Percentiles rank a stretch among this genome's conserved stretches.
Evolutionary conservation across 768 basidiomycete species (phyloP).

Genomic region (Calvatia gigantea): DNA sequence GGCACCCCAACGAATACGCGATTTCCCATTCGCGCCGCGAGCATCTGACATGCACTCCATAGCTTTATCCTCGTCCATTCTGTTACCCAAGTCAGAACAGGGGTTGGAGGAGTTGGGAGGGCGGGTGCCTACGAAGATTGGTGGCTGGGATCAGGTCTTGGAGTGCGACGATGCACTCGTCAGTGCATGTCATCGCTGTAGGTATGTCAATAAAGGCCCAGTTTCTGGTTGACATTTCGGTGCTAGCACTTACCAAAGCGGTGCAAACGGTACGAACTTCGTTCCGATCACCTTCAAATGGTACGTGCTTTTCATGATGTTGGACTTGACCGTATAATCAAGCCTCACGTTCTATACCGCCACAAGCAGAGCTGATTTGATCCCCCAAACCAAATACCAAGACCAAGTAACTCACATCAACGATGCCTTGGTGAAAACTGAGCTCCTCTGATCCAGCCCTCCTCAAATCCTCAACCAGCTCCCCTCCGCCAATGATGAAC

Average conservation of each 20-base stretch:
- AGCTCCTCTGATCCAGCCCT: constrained; percentile 20
- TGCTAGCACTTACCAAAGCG: not conserved
- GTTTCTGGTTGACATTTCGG: not conserved
- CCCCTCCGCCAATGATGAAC: constrained; percentile 24
- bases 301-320: not conserved
- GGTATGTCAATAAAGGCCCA: not conserved
- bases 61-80: constrained; percentile 9
- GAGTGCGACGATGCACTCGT: constrained; percentile 1
- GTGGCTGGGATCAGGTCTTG: not conserved
- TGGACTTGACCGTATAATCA: constrained; percentile 3
- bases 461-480: constrained; percentile 27
- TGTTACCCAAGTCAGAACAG: not conserved
- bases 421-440: not conserved
- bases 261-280: not conserved
- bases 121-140: not conserved
- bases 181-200: not conserved
- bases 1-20: constrained; percentile 22
- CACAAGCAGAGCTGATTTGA: not conserved
- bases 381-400: not conserved
- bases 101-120: not conserved
- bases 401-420: not conserved
- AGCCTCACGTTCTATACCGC: not conserved
- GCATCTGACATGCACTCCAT: constrained; percentile 11
- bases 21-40: constrained; percentile 18
- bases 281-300: not conserved